phyloP scores from a whole-genome alignment of 208 protist genomes.

The Trichomonas gallinae region DNA sequence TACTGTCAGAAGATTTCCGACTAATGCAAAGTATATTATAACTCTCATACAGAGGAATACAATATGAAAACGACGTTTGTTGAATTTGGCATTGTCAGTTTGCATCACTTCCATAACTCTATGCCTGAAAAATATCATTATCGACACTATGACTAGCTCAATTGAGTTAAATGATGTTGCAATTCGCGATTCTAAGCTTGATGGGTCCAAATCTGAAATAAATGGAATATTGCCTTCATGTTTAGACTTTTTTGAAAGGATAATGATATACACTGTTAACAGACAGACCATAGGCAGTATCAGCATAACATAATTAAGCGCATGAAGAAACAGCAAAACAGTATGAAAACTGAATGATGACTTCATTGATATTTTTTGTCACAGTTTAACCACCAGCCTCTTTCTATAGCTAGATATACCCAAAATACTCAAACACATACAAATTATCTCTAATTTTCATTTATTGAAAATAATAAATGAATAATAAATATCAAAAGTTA shows the following conservation, averaged over 20 bases:
- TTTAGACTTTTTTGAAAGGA: neutral
- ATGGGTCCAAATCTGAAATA: neutral
- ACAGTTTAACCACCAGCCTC: too few relatives aligned
- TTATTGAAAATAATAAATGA: too few relatives aligned
- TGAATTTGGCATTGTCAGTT: neutral
- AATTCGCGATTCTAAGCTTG: neutral
- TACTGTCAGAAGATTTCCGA: neutral
- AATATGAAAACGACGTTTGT: neutral
- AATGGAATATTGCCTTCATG: neutral
- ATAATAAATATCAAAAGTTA: too few relatives aligned
- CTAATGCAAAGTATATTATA: neutral
- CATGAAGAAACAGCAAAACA: neutral
- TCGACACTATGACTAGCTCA: neutral
- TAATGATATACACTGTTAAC: neutral
- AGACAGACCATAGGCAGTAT: neutral
- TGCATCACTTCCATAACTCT: neutral
- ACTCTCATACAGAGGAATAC: neutral
- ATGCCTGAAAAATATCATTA: neutral
- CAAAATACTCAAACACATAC: too few relatives aligned
- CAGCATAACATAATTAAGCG: neutral
- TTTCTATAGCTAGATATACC: too few relatives aligned
- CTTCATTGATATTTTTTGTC: too few relatives aligned
- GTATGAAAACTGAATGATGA: neutral
- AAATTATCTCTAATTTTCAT: too few relatives aligned
- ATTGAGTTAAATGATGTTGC: neutral